A percentile compares a stretch with the other conserved stretches of the same genome.
These are phyloP conservation scores for Didymella arachidicola DNA, from an alignment of 2,329 filamentous ascomycete genomes.

Conservation along the genomic window DNA sequence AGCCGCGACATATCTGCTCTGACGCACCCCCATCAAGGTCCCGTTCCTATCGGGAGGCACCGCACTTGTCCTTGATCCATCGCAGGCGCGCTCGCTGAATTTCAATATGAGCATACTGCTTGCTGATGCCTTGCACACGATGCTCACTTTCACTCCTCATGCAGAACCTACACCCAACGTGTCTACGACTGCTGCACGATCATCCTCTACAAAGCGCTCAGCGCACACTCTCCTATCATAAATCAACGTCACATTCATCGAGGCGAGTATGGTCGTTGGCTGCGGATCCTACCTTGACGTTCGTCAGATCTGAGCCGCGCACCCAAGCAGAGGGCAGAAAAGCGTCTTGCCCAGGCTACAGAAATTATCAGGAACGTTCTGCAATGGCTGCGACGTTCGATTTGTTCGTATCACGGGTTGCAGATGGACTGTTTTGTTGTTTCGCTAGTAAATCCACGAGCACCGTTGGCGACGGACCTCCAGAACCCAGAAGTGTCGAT, in stretches of 20 bases:
- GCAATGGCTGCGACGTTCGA: neutral
- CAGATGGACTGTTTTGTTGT: conserved; percentile 11
- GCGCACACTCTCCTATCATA: neutral
- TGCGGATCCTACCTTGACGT: neutral
- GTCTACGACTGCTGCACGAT: neutral
- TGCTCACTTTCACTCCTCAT: neutral
- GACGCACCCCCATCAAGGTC: conserved; percentile 14
- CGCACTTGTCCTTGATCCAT: conserved; percentile 10
- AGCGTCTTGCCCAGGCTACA: neutral
- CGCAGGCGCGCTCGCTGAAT: conserved; percentile 5
- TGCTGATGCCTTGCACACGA: neutral
- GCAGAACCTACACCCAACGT: conserved; percentile 6
- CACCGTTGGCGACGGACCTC: conserved; percentile 16
- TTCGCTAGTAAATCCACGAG: conserved; percentile 17
- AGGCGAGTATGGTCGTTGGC: neutral
- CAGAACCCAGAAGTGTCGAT: conserved; percentile 20
- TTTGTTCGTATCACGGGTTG: conserved; percentile 4
- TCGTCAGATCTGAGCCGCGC: conserved; percentile 1
- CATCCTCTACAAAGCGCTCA: neutral
- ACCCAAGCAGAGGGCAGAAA: neutral
- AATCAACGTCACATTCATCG: neutral
- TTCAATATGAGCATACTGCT: neutral
- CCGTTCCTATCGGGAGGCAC: conserved; percentile 16
- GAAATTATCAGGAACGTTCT: neutral
- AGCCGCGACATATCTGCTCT: conserved; percentile 14